Base-by-base conservation (phyloP, 2,329 filamentous ascomycete genomes). In the Tolypocladium album region DNA sequence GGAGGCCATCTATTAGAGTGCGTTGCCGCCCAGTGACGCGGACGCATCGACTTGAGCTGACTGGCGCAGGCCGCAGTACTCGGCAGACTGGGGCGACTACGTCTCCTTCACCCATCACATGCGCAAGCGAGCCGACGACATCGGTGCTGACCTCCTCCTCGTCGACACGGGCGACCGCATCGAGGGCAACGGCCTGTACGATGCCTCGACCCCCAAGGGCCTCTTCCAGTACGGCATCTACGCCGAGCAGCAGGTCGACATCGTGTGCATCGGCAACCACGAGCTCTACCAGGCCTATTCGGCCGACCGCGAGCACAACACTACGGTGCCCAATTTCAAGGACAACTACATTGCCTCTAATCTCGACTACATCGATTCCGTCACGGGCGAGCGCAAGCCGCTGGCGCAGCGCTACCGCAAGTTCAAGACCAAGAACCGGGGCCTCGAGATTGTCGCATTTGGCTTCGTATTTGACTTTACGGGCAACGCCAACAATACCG, bases 11-110 rank as follows among this genome's bases (percentile, higher is more conserved):
- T 97, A 6, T 88, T 92, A 77, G 94, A 99, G 87, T 91, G 78
- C 69, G 82, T 69, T 1, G 50, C 50, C 9, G 17, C 2, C 27
- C 27, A 11, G 8, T 1, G 17, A n/a, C 31, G 4, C 11, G 4
- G 8, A 15, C 7, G 50, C 17, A 36, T 11, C 9, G 9, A n/a
- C 50, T 13, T 36, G 20, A 13, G 20, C 55, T 58, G 31, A 50
- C 58, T 34, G n/a, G 31, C 11, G 20, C 63, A 91, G 88, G 76
- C 82, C 91, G 3, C 93, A 94, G 62, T 99, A 95, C 74, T 92
- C 90, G 8, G 93, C 91, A 55, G 94, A 99, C 74, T 97, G 94
- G 92, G 94, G 94, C 61, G 94, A 99, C 75, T 99, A 97, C 74
- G 83, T 97, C 67, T 97, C 93, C 8, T 97, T 99, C 70, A 85